phyloP scores from a whole-genome alignment of 192 early-diverging fungal genomes.

The Ambispora gerdemannii region DNA sequence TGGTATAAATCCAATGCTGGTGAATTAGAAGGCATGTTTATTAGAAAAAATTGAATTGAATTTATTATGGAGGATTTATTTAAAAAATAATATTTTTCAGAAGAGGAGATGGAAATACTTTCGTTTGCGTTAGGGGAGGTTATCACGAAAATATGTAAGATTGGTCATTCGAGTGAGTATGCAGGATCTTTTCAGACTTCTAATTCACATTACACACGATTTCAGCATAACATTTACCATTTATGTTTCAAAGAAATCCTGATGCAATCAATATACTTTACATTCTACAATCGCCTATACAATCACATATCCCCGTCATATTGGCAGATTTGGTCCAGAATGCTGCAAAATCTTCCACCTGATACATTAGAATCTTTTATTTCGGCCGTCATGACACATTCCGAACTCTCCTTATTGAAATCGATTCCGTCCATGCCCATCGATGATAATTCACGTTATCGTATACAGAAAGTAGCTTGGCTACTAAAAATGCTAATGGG shows the following conservation, averaged over 20 bases:
- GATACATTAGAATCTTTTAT: slow-evolving; percentile 17
- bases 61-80: neutral
- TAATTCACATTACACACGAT: too few species aligned
- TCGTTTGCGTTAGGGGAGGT: slow-evolving; percentile 24
- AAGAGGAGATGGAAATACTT: slow-evolving; percentile 2
- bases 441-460: slow-evolving; percentile 8
- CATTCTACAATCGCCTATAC: neutral
- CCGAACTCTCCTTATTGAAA: neutral
- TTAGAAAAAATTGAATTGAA: neutral
- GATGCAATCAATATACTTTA: neutral
- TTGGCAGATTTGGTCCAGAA: slow-evolving; percentile 10
- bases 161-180: slow-evolving; percentile 23
- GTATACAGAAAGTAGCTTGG: slow-evolving; percentile 5
- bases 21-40: slow-evolving; percentile 12
- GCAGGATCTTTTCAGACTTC: too few species aligned
- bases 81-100: neutral
- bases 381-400: neutral
- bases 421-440: neutral
- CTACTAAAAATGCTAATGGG: slow-evolving; percentile 15
- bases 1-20: neutral
- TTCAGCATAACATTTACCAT: neutral
- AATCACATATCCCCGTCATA: neutral
- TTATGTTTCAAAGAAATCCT: slow-evolving; percentile 10
- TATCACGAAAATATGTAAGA: slow-evolving; percentile 27
- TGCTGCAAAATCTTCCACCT: neutral